A percentile compares a stretch with the other conserved stretches of the same genome.
Evolutionary conservation across 768 basidiomycete genomes (phyloP).

Genomic region (Collybia mongolica): DNA sequence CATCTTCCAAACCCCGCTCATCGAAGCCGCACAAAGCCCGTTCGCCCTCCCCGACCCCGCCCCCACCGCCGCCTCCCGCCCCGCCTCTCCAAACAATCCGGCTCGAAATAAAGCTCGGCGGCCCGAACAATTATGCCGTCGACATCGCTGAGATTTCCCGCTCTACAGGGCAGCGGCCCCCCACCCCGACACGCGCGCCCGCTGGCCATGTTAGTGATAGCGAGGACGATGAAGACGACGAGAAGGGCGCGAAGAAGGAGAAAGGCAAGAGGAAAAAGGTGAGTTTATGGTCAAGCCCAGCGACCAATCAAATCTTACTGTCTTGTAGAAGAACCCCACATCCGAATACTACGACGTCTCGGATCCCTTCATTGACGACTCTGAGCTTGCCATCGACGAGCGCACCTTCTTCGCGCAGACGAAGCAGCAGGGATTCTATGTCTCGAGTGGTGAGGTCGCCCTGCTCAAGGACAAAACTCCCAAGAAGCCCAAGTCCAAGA

Average conservation of each 20-base stretch:
- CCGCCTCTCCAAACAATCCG: constrained; percentile 55
- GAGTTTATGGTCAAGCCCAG: not conserved
- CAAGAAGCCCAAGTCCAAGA: constrained; percentile 73
- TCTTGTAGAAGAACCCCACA: constrained; percentile 47
- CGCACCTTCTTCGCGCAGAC: constrained; percentile 90
- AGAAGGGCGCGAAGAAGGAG: constrained; percentile 23
- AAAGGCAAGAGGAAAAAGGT: constrained; percentile 34
- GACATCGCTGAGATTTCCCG: constrained; percentile 52
- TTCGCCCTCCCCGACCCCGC: constrained; percentile 18
- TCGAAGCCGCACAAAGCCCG: constrained; percentile 30
- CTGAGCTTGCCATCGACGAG: constrained; percentile 87
- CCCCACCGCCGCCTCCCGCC: constrained; percentile 46
- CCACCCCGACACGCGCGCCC: constrained; percentile 35
- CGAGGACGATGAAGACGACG: constrained; percentile 51
- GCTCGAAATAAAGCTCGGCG: constrained; percentile 59
- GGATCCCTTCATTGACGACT: constrained; percentile 98
- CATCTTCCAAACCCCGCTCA: constrained; percentile 49
- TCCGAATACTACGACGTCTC: constrained; percentile 86
- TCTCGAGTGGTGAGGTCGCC: constrained; percentile 85
- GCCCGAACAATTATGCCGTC: constrained; percentile 64
- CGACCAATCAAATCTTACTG: constrained; percentile 3
- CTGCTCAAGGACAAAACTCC: constrained; percentile 78
- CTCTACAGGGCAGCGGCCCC: constrained; percentile 52
- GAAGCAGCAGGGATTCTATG: constrained; percentile 91
- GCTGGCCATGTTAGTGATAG: constrained; percentile 40